Base-by-base conservation (phyloP, 2,329 filamentous ascomycete genomes). In the Cordyceps javanica region DNA sequence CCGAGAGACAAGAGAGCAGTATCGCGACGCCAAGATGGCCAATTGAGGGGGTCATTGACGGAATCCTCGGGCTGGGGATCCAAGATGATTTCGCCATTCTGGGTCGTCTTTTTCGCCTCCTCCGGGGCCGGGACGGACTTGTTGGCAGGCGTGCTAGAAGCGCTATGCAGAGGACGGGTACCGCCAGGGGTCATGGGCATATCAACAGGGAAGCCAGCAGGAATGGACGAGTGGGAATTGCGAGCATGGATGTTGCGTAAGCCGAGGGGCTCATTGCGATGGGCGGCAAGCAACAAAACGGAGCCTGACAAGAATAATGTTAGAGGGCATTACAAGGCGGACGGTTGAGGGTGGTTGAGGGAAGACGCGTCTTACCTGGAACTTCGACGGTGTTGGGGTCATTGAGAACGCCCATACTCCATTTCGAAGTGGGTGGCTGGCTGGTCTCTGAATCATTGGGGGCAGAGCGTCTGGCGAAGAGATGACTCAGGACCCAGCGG, bases 61-160 rank as follows among this genome's bases (percentile, higher is more conserved):
- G 90, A 91, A 53, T 97, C 91, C 60, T 97, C 91, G 0, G 93
- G 93, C 69, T 97, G 93, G 0, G 93, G 93, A 0, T 95, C 88
- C 14, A 97, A 76, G 57, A 97, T 91, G 65, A 97, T 91, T 60
- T 83, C 82, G 16, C 91, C 91, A 69, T 96, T 88, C 36, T 80
- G 73, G 2, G 91, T 96, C 62, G 79, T 87, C 76, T 97, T 97
- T 73, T 85, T 83, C 46, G 75, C 76, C 16, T 70, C 70, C 50
- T 70, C 62, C 5, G 34, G 32, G 51, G 39, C 50, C 23, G 62
- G 48, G 8, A 54, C 25, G 1, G 44, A 34, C 14, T 58, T 57
- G 13, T 52, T 57, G 28, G 51, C 48, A 32, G 62, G 60, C 19
- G 34, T 39, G 14, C 55, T 54, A 25, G 62, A 60, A 19, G 36